Evolutionary conservation across 495 filamentous ascomycete species (phyloP).

Genomic region (Aspergillus sparsus): DNA sequence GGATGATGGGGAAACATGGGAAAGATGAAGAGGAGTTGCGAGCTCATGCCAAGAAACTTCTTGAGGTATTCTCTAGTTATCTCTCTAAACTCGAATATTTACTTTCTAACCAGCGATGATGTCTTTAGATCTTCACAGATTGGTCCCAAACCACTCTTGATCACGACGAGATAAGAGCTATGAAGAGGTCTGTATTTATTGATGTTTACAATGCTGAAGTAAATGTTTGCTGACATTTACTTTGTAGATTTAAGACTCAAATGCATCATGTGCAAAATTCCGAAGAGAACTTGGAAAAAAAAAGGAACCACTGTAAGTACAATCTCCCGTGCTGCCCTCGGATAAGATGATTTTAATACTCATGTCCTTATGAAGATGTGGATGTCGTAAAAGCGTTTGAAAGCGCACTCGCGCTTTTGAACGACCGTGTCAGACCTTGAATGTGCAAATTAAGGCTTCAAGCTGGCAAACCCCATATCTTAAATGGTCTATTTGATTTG

Average conservation of each 20-base stretch:
- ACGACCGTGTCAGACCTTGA: constrained; percentile 35
- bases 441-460: background rate
- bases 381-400: constrained; percentile 82
- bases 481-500: background rate
- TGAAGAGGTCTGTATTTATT: constrained; percentile 56
- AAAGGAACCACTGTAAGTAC: constrained; percentile 71
- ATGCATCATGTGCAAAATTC: constrained; percentile 70
- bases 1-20: constrained; percentile 60
- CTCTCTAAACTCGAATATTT: background rate
- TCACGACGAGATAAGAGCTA: constrained; percentile 70
- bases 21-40: constrained; percentile 61
- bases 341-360: background rate
- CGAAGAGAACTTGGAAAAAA: constrained; percentile 66
- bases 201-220: background rate
- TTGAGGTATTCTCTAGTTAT: constrained; percentile 50
- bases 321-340: background rate
- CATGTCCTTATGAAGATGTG: constrained; percentile 50
- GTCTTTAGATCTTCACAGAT: constrained; percentile 61
- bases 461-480: too few relatives aligned
- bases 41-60: constrained; percentile 61
- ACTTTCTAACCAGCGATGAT: constrained; percentile 7
- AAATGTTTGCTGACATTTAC: constrained; percentile 8
- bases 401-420: constrained; percentile 70
- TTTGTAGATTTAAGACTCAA: constrained; percentile 68
- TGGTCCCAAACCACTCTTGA: constrained; percentile 66